Percentiles rank a stretch among this genome's conserved stretches.
These are phyloP conservation scores for Aspergillus aculeatus DNA, from an alignment of 2,329 filamentous ascomycete genomes.

Conservation along the genomic window DNA sequence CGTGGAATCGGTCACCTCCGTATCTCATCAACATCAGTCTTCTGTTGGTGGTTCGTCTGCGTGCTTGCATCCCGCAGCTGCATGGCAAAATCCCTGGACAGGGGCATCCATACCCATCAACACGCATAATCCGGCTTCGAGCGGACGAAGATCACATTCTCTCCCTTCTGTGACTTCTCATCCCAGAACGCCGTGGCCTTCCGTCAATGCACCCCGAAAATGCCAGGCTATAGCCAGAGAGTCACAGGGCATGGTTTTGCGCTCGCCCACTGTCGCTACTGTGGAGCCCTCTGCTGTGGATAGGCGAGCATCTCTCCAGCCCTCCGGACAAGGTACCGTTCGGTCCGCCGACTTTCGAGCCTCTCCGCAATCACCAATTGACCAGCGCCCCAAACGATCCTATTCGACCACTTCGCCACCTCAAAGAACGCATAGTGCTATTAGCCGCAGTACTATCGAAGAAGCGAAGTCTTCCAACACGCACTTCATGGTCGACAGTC, in stretches of 20 bases:
- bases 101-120: constrained; percentile 24
- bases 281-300: constrained; percentile 16
- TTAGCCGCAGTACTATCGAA: constrained; percentile 27
- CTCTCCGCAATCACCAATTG: constrained; percentile 16
- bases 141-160: constrained; percentile 21
- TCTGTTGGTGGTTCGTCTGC: constrained; percentile 8
- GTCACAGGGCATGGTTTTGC: constrained; percentile 8
- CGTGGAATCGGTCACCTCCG: constrained; percentile 11
- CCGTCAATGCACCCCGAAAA: background rate
- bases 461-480: constrained; percentile 34
- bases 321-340: constrained; percentile 21
- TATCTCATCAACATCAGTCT: constrained; percentile 15
- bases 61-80: constrained; percentile 14
- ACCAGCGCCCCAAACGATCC: constrained; percentile 25
- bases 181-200: constrained; percentile 13
- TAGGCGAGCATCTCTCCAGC: constrained; percentile 19
- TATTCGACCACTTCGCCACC: constrained; percentile 32
- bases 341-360: constrained; percentile 21
- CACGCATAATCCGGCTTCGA: constrained; percentile 10
- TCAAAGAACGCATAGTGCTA: constrained; percentile 23
- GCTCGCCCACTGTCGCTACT: constrained; percentile 7
- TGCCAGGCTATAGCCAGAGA: constrained; percentile 10
- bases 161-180: constrained; percentile 21
- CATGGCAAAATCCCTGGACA: constrained; percentile 40
- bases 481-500: constrained; percentile 32